phyloP scores from a whole-genome alignment of 176 grass and related monocot species.

The Zea luxurians region DNA sequence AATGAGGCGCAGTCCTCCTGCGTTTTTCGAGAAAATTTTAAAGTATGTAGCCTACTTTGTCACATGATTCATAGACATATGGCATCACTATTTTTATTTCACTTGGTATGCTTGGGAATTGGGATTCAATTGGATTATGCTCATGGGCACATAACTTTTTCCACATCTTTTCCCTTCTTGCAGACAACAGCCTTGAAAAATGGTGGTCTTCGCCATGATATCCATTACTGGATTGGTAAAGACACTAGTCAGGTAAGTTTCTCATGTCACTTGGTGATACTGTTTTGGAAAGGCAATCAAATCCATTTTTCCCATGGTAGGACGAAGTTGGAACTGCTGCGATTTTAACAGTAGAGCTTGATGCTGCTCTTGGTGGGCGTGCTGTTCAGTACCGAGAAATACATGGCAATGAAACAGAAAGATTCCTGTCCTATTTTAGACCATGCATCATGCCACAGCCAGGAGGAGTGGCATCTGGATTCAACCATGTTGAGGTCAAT shows the following conservation, averaged over 20 bases:
- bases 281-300: conserved; percentile 21
- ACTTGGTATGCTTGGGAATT: neutral
- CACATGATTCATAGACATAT: conserved; percentile 13
- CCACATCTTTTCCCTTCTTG: conserved; percentile 22
- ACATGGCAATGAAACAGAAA: conserved; percentile 95
- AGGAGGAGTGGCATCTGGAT: conserved; percentile 85
- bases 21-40: no score
- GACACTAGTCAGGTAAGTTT: conserved; percentile 88
- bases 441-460: conserved; percentile 96
- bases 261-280: conserved; percentile 35
- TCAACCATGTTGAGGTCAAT: conserved; percentile 84
- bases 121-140: conserved; percentile 18
- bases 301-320: conserved; percentile 42
- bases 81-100: conserved; percentile 1
- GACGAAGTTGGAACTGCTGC: conserved; percentile 92
- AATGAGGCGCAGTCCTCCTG: no score
- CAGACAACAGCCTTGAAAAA: conserved; percentile 88
- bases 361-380: conserved; percentile 84
- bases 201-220: conserved; percentile 83
- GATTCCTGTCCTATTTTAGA: conserved; percentile 88
- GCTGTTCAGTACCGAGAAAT: conserved; percentile 93
- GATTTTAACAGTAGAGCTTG: conserved; percentile 89
- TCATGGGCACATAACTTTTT: neutral
- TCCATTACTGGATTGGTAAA: conserved; percentile 99
- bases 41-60: neutral